These are phyloP conservation scores for Cercospora nicotianae DNA, from an alignment of 2,329 filamentous ascomycete genomes.

Conservation along the genomic window DNA sequence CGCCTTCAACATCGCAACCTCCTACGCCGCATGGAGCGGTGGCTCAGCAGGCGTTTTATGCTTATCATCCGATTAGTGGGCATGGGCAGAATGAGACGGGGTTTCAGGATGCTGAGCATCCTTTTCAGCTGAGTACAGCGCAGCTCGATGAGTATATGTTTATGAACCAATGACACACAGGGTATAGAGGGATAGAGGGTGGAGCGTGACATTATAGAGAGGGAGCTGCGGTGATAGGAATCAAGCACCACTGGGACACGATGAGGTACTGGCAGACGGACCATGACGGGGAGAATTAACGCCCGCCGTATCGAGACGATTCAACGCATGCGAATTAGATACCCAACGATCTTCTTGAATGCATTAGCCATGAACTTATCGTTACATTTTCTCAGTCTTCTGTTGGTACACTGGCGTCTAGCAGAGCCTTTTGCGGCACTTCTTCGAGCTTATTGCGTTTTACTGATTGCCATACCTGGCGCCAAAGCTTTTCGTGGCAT, in stretches of 20 bases:
- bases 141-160: conserved; percentile 28
- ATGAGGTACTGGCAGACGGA: neutral
- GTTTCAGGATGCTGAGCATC: conserved; percentile 27
- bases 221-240: neutral
- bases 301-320: neutral
- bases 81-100: conserved; percentile 17
- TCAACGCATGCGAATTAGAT: neutral
- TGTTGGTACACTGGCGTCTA: neutral
- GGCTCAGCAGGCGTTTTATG: conserved; percentile 22
- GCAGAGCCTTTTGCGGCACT: neutral
- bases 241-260: neutral
- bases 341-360: neutral
- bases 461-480: neutral
- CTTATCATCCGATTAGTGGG: conserved; percentile 21
- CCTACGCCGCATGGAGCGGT: conserved; percentile 24
- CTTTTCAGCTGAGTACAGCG: conserved; percentile 24
- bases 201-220: neutral
- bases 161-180: conserved; percentile 19
- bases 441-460: neutral
- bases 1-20: conserved; percentile 21
- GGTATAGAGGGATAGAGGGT: neutral
- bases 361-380: neutral
- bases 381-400: neutral
- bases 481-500: neutral
- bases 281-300: neutral